Percentiles rank a stretch among this genome's conserved stretches.
Conservation (phyloP, 495 filamentous ascomycete species). For the Xylaria acuta region DNA sequence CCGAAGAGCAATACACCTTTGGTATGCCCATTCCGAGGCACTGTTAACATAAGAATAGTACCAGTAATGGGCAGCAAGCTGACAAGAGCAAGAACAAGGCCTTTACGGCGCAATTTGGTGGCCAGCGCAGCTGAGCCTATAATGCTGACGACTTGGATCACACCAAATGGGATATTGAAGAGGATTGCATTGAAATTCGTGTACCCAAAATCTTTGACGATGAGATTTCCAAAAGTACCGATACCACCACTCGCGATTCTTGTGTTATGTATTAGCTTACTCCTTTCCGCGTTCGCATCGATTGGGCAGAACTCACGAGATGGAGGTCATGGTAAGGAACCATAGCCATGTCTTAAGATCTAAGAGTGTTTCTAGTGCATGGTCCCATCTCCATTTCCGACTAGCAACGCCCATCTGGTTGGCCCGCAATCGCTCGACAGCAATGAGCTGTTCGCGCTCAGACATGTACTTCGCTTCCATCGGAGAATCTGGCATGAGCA, state of each 20-base stretch:
- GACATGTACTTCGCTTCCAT: slow-evolving; percentile 64
- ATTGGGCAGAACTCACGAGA: slow-evolving; percentile 40
- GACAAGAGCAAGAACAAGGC: slow-evolving; percentile 60
- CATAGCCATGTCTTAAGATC: slow-evolving; percentile 73
- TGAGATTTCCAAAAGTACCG: slow-evolving; percentile 68
- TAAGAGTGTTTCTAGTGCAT: slow-evolving; percentile 63
- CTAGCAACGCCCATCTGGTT: slow-evolving; percentile 56
- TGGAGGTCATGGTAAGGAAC: slow-evolving; percentile 63
- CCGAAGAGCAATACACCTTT: slow-evolving; percentile 50
- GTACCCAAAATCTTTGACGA: slow-evolving; percentile 67
- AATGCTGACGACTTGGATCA: slow-evolving; percentile 53
- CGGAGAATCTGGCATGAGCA: slow-evolving; percentile 66
- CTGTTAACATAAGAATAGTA: slow-evolving; percentile 56
- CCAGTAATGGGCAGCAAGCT: slow-evolving; percentile 64
- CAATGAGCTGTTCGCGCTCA: slow-evolving; percentile 64
- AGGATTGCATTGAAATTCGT: slow-evolving; percentile 65
- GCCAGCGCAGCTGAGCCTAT: slow-evolving; percentile 55
- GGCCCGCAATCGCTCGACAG: slow-evolving; percentile 60
- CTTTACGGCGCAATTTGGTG: slow-evolving; percentile 59
- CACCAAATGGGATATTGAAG: slow-evolving; percentile 70
- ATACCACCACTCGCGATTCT: slow-evolving; percentile 58
- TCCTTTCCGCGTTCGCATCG: not conserved
- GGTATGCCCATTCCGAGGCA: slow-evolving; percentile 57
- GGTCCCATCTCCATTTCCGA: slow-evolving; percentile 51
- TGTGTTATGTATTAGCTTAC: not conserved